Base-by-base conservation (phyloP, 1,139 yeast genomes). In the Blastobotrys ciferrii region DNA sequence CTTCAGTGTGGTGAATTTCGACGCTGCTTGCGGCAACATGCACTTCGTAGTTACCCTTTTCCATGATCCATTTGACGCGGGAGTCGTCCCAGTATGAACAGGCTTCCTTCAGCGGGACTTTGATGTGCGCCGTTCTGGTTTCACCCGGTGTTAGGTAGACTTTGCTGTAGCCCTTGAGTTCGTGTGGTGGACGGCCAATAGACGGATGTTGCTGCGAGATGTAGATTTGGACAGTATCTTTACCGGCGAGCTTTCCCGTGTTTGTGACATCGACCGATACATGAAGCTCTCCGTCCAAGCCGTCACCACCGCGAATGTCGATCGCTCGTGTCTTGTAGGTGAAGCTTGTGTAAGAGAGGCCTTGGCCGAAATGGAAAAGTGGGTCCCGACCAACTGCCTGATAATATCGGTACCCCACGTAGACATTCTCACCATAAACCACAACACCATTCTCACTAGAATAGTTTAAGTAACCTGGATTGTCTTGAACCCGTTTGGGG, bases 321-420 rank as follows among this genome's bases (percentile, higher is more conserved):
- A 23, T 9, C 14, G 20, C 20, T 5, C 14, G 20, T 11, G 18
- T 25, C 42, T 66, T 58, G 53, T 70, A 59, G 14, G 60, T 66
- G 57, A 78, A 81, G 1, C 67, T 54, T 6, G 84, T 74, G 63
- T 80, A 81, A 2, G 84, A 78, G 48, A 81, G 70, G 13, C 86
- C 86, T 58, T 65, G 71, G 13, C 86, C 86, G 64, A 81, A 81
- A 43, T 84, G 81, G 69, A 75, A 80, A 37, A 76, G 70, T 15
- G 76, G 80, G 23, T 68, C 65, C 47, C 62, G 70, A 53, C 73
- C 71, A 31, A 71, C 52, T 60, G 74, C 75, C 60, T 81, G 85
- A 60, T 79, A 81, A 66, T 68, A 78, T 57, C 80, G 71, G 67
- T 81, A 80, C 18, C 86, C 86, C 51, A 81, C 76, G 62, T 73